Evolutionary conservation across 2,329 filamentous ascomycete species (phyloP).

Genomic region (Ophioceras dolichostomum): DNA sequence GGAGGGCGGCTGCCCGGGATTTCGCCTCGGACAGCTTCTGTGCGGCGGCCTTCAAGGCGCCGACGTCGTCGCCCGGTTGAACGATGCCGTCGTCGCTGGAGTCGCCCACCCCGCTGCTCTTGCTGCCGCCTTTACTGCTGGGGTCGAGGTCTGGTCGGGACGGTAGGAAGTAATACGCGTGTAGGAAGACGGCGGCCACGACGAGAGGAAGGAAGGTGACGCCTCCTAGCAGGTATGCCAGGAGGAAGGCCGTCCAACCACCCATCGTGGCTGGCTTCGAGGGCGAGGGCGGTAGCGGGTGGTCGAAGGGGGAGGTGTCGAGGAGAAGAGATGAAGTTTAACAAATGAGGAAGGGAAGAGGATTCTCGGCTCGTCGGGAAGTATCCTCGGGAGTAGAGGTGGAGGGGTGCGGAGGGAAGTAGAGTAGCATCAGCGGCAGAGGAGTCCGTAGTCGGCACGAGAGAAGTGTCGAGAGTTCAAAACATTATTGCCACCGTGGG

Average conservation of each 20-base stretch:
- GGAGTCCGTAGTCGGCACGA: too few relatives aligned
- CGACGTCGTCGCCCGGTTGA: slow-evolving; percentile 51
- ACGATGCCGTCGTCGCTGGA: slow-evolving; percentile 27
- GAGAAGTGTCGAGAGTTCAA: too few relatives aligned
- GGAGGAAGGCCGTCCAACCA: slow-evolving; percentile 45
- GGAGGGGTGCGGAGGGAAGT: too few relatives aligned
- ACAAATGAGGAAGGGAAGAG: background rate
- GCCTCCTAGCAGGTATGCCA: slow-evolving; percentile 75
- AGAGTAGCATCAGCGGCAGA: too few relatives aligned
- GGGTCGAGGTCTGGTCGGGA: slow-evolving; percentile 27
- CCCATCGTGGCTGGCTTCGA: slow-evolving; percentile 28
- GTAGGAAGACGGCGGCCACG: slow-evolving; percentile 44
- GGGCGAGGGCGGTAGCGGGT: background rate
- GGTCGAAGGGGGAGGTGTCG: background rate
- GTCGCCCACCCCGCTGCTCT: slow-evolving; percentile 11
- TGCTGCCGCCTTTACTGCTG: slow-evolving; percentile 8
- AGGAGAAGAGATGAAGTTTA: background rate
- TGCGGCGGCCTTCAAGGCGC: slow-evolving; percentile 43
- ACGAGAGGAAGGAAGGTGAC: slow-evolving; percentile 76
- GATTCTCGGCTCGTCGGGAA: too few relatives aligned
- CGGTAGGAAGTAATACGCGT: slow-evolving; percentile 60
- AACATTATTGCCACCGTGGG: too few relatives aligned
- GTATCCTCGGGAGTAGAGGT: too few relatives aligned
- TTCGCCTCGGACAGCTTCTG: slow-evolving; percentile 48
- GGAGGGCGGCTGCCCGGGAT: slow-evolving; percentile 35